Evolutionary conservation across 495 filamentous ascomycete species (phyloP).

Genomic region (Penicillium ochrochloron): DNA sequence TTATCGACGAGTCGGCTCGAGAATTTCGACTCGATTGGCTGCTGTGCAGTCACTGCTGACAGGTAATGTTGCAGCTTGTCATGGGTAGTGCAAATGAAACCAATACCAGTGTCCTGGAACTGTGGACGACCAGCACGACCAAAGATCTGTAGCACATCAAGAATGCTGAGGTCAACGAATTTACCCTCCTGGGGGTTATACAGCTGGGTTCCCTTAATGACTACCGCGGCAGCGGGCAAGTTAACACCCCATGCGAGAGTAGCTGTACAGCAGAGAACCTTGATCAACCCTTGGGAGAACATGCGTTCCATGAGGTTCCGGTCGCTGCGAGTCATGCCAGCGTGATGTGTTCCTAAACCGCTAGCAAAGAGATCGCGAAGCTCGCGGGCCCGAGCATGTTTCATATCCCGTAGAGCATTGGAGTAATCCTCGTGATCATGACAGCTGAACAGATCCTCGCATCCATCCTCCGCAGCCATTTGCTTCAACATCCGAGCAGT

Average conservation of each 20-base stretch:
- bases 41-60: slow-evolving; percentile 88
- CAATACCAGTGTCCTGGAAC: slow-evolving; percentile 93
- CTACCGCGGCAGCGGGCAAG: slow-evolving; percentile 87
- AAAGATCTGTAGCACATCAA: slow-evolving; percentile 98
- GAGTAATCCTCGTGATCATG: slow-evolving; percentile 75
- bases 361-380: slow-evolving; percentile 86
- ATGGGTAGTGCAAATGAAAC: slow-evolving; percentile 93
- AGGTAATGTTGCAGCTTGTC: slow-evolving; percentile 95
- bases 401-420: slow-evolving; percentile 77
- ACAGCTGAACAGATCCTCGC: slow-evolving; percentile 71
- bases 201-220: slow-evolving; percentile 95
- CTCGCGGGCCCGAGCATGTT: slow-evolving; percentile 79
- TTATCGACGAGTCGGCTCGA: slow-evolving; percentile 93
- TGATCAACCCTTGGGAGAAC: slow-evolving; percentile 86
- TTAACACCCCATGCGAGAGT: slow-evolving; percentile 98
- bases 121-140: slow-evolving; percentile 97
- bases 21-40: slow-evolving; percentile 94
- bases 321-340: slow-evolving; percentile 91
- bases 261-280: slow-evolving; percentile 97
- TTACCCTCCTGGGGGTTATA: slow-evolving; percentile 96
- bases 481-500: slow-evolving; percentile 86
- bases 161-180: slow-evolving; percentile 94
- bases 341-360: slow-evolving; percentile 94
- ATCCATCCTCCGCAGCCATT: slow-evolving; percentile 79
- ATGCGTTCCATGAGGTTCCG: slow-evolving; percentile 90